These are phyloP conservation scores for Citrus sp. DNA, from an alignment of 345 rosid genomes.

Conservation along the genomic window DNA sequence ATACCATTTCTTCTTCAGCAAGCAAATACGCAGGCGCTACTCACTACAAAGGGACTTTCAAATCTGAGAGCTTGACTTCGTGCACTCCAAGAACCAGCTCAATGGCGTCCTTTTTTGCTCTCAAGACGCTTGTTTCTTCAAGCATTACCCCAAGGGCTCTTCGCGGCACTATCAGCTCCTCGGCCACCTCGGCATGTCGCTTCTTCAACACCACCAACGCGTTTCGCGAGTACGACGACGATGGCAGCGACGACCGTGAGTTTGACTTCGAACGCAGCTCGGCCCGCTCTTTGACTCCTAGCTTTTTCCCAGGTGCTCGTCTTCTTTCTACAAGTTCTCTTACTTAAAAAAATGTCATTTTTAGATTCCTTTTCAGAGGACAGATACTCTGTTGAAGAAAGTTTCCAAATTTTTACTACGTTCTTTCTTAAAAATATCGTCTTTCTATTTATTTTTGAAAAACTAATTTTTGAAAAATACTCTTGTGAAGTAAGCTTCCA, in stretches of 20 bases:
- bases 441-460: no score
- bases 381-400: no score
- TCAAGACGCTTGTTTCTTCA: slow-evolving; percentile 34
- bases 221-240: slow-evolving; percentile 19
- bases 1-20: background rate
- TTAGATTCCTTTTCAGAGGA: no score
- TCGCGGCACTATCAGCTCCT: slow-evolving; percentile 3
- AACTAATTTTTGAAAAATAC: no score
- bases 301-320: slow-evolving; percentile 43
- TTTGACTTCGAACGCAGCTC: slow-evolving; percentile 20
- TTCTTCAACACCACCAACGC: slow-evolving; percentile 45
- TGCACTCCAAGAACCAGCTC: background rate
- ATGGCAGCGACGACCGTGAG: background rate
- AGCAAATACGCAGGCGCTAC: background rate
- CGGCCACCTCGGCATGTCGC: slow-evolving; percentile 22
- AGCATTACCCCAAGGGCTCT: slow-evolving; percentile 14
- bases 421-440: no score
- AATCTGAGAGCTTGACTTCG: background rate
- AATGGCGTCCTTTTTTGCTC: slow-evolving; percentile 47
- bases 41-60: background rate
- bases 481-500: no score
- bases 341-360: background rate
- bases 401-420: no score
- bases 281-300: slow-evolving; percentile 30
- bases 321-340: background rate